Conservation (phyloP, 106 monocot genomes). For the Apostasia shenzhenica region DNA sequence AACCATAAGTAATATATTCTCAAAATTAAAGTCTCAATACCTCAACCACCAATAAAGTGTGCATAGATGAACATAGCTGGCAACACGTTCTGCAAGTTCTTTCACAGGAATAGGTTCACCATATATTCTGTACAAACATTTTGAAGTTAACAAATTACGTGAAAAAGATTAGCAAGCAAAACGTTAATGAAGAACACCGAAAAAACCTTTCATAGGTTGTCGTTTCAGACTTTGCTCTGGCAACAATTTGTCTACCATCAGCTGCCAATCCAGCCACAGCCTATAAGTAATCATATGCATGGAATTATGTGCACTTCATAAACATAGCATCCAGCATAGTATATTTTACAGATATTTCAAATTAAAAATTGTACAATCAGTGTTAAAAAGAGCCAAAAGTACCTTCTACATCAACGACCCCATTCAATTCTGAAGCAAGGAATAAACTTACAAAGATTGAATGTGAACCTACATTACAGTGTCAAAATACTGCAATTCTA, state of each 20-base stretch:
- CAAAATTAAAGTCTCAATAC: constrained; percentile 18
- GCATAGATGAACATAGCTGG: constrained; percentile 99
- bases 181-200: neutral
- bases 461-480: too few species aligned
- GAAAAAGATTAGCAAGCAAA: neutral
- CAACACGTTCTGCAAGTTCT: constrained; percentile 96
- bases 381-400: neutral
- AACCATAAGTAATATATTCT: neutral
- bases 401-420: neutral
- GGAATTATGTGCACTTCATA: too few species aligned
- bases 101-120: constrained; percentile 96
- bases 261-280: constrained; percentile 72
- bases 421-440: neutral
- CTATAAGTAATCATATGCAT: constrained; percentile 8
- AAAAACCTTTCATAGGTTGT: constrained; percentile 57
- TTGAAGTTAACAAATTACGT: neutral
- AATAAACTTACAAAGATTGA: too few species aligned
- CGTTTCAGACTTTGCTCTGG: constrained; percentile 80
- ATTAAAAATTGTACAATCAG: neutral
- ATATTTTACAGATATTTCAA: too few species aligned
- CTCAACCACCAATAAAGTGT: constrained; percentile 99
- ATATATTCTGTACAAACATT: constrained; percentile 53
- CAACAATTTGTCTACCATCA: constrained; percentile 78
- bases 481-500: too few species aligned
- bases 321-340: too few species aligned